phyloP scores from a whole-genome alignment of 306 rosid species.

The Oemleria cerasiformis region DNA sequence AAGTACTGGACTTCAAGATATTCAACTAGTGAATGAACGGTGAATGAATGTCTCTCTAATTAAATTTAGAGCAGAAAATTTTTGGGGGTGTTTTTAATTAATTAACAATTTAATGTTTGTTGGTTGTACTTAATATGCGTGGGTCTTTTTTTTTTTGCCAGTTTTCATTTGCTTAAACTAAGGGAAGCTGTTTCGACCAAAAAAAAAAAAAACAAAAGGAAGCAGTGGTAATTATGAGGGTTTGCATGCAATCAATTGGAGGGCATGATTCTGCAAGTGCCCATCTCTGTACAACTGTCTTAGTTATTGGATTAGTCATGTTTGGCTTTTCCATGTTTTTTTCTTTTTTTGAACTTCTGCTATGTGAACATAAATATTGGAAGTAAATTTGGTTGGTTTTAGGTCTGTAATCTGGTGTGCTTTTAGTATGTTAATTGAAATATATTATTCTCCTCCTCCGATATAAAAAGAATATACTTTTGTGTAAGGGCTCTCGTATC shows the following conservation, averaged over 20 bases:
- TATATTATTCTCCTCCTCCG: no score
- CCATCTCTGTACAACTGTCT: slow-evolving; percentile 21
- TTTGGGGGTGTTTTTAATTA: slow-evolving; percentile 20
- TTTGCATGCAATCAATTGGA: slow-evolving; percentile 21
- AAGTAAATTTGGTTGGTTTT: slow-evolving; percentile 12
- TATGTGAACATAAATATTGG: slow-evolving; percentile 1
- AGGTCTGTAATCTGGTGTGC: not conserved
- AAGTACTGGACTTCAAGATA: slow-evolving; percentile 77
- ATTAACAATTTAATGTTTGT: not conserved
- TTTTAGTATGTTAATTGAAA: no score
- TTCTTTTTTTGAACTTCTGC: not conserved
- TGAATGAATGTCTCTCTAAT: slow-evolving; percentile 17
- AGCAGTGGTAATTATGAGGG: slow-evolving; percentile 13
- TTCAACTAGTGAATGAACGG: slow-evolving; percentile 49
- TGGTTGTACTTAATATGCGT: slow-evolving; percentile 20
- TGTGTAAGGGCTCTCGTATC: no score
- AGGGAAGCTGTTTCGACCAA: slow-evolving; percentile 4
- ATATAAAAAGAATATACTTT: not conserved
- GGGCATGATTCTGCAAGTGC: slow-evolving; percentile 14
- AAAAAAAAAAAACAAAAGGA: not conserved
- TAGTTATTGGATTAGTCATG: slow-evolving; percentile 7
- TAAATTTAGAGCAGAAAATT: slow-evolving; percentile 30
- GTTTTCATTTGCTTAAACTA: slow-evolving; percentile 1
- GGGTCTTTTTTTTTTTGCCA: slow-evolving; percentile 12
- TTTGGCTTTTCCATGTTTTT: slow-evolving; percentile 12